Evolutionary conservation across 495 filamentous ascomycete species (phyloP), one percentile per base, ranked within the genome.

Genomic region (Chaetomium tenue): DNA sequence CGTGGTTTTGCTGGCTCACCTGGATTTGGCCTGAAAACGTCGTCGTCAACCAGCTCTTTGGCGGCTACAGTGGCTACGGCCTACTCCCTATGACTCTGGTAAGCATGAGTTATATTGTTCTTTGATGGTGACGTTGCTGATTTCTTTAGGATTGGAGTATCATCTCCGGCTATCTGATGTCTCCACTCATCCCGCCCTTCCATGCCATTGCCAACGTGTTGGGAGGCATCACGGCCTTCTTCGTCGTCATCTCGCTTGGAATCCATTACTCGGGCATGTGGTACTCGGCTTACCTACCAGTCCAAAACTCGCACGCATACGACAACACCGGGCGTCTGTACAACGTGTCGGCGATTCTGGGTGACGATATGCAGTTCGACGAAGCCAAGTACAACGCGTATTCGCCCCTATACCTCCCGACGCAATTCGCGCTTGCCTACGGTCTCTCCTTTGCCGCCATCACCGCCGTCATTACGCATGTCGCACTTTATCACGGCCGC

Each of bases 361-460:
- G 76, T 37, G 71, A 77, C 2, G 67, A 80, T 37, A 72, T 79
- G 46, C 75, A 81, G 12, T 82, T 88, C 48, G 76, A 85, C 65
- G 76, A 80, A 66, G 74, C 65, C 39, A 79, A 77, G 37, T 87
- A 88, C 71, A 72, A 83, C 54, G 66, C 70, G 1, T 88, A 89
- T 71, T 88, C 85, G 15, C 86, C 86, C 0, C 75, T 87, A 5
- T 89, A 81, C 64, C 76, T 89, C 23, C 83, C 84, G 16, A 86
- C 84, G 8, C 83, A 86, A 52, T 89, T 87, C 66, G 79, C 85
- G 3, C 71, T 88, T 48, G 79, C 81, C 1, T 91, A 90, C 60
- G 88, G 87, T 0, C 77, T 90, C 2, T 84, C 86, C 1, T 91
- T 91, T 68, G 88, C 88, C 51, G 84, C 88, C 15, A 78, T 89